phyloP scores from a whole-genome alignment of 352 stramenopile species.

The Pythium plurisporium region DNA sequence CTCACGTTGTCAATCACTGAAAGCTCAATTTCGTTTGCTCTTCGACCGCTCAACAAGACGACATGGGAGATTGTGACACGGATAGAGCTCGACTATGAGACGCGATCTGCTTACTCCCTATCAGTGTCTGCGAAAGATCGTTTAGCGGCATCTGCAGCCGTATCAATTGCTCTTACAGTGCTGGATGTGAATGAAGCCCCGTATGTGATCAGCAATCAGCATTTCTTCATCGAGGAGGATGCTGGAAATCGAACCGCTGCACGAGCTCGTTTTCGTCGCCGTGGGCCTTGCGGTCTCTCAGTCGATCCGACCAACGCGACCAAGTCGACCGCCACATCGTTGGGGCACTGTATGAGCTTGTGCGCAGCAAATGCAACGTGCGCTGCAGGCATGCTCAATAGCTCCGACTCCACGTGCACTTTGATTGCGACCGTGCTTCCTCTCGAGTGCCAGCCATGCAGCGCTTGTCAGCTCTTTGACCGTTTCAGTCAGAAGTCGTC shows the following conservation, averaged over 20 bases:
- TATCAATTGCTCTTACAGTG: conserved; percentile 7
- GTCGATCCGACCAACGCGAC: not conserved
- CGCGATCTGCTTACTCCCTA: conserved; percentile 9
- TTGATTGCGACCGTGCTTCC: not conserved
- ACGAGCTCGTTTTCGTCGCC: conserved; percentile 8
- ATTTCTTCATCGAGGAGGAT: conserved; percentile 27
- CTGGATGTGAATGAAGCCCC: conserved; percentile 25
- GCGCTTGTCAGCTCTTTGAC: conserved; percentile 17
- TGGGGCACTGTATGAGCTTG: conserved; percentile 15
- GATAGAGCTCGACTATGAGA: conserved; percentile 23
- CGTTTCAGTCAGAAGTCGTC: not conserved
- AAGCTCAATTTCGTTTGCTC: conserved; percentile 4
- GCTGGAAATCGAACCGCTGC: not conserved
- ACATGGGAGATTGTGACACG: conserved; percentile 13
- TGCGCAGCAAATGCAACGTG: conserved; percentile 3
- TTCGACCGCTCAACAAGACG: conserved; percentile 21
- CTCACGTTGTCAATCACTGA: conserved; percentile 10
- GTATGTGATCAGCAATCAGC: conserved; percentile 6
- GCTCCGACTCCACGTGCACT: conserved; percentile 9
- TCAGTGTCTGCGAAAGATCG: conserved; percentile 15
- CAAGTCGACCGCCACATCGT: conserved; percentile 4
- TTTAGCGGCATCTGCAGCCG: conserved; percentile 2
- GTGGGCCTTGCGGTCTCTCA: conserved; percentile 12
- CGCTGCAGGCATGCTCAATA: conserved; percentile 15
- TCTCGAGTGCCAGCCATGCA: conserved; percentile 6